phyloP scores from a whole-genome alignment of 345 rosid species.

The Hibiscus mutabilis region DNA sequence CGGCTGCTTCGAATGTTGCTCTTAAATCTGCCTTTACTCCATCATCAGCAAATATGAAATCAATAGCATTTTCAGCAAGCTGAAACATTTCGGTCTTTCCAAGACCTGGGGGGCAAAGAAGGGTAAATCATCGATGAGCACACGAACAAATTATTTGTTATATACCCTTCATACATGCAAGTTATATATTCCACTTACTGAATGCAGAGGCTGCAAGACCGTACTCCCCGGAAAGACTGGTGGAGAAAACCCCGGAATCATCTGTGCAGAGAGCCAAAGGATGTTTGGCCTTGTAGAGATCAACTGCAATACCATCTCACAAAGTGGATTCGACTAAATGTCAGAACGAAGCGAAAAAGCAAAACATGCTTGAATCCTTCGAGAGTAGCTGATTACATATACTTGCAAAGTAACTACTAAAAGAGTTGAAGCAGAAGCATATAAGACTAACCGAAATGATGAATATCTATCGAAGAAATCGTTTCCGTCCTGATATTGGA shows the following conservation, averaged over 20 bases:
- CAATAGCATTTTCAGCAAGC: constrained; percentile 53
- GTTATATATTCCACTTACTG: constrained; percentile 35
- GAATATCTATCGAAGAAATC: constrained; percentile 75
- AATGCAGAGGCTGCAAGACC: constrained; percentile 63
- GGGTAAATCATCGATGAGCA: constrained; percentile 1
- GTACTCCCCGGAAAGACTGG: constrained; percentile 70
- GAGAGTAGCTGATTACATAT: neutral
- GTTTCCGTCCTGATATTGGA: constrained; percentile 80
- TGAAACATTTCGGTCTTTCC: constrained; percentile 55
- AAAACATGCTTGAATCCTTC: neutral
- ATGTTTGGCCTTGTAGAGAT: constrained; percentile 62
- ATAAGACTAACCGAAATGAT: constrained; percentile 70
- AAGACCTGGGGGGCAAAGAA: constrained; percentile 37
- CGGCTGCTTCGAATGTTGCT: constrained; percentile 20
- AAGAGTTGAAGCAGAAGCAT: constrained; percentile 3
- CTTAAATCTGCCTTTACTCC: constrained; percentile 5
- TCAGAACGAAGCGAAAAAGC: neutral
- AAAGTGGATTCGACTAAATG: neutral
- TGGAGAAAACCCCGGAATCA: constrained; percentile 83
- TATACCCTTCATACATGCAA: neutral
- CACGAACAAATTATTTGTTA: constrained; percentile 7
- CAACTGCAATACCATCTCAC: constrained; percentile 35
- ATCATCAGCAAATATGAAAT: constrained; percentile 44
- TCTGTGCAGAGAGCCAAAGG: constrained; percentile 82
- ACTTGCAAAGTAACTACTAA: neutral